Percentiles rank a stretch among this genome's conserved stretches.
These are phyloP conservation scores for Yarrowia sp. DNA, from an alignment of 805 yeast genomes.

Conservation along the genomic window DNA sequence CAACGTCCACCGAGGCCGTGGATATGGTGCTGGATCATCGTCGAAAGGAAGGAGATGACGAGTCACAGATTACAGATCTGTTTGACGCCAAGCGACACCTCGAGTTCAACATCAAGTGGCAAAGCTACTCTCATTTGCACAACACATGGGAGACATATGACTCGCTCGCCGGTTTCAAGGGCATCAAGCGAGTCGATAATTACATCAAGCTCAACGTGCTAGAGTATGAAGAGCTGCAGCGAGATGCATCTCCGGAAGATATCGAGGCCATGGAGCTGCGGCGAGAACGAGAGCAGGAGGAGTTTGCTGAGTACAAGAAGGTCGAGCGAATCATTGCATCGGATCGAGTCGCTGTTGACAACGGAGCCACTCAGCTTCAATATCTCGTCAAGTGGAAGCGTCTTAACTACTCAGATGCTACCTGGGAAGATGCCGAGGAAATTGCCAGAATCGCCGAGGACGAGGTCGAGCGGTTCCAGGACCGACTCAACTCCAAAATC, in stretches of 20 bases:
- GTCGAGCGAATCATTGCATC: constrained; percentile 90
- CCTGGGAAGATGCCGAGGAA: constrained; percentile 92
- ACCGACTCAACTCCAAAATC: constrained; percentile 75
- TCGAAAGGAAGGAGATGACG: constrained; percentile 41
- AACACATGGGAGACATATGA: constrained; percentile 86
- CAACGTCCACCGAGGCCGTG: constrained; percentile 42
- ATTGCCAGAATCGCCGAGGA: constrained; percentile 81
- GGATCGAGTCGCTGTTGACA: constrained; percentile 50
- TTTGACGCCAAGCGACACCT: constrained; percentile 35
- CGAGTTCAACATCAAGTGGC: constrained; percentile 69
- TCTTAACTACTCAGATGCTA: constrained; percentile 88
- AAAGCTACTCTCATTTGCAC: constrained; percentile 81
- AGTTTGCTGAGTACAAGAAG: constrained; percentile 72
- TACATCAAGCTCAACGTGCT: constrained; percentile 76
- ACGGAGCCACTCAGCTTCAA: constrained; percentile 63
- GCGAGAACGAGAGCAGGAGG: constrained; percentile 77
- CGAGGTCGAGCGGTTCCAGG: constrained; percentile 79
- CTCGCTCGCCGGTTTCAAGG: constrained; percentile 50
- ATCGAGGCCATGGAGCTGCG: constrained; percentile 92
- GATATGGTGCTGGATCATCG: constrained; percentile 57
- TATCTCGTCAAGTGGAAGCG: constrained; percentile 94
- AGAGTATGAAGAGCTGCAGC: constrained; percentile 68
- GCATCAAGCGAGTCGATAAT: constrained; percentile 83
- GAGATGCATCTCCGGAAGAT: constrained; percentile 88
- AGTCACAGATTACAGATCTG: constrained; percentile 31